A percentile compares a stretch with the other conserved stretches of the same genome.
Evolutionary conservation across 2,329 filamentous ascomycete species (phyloP).

Genomic region (Stemphylium beticola): DNA sequence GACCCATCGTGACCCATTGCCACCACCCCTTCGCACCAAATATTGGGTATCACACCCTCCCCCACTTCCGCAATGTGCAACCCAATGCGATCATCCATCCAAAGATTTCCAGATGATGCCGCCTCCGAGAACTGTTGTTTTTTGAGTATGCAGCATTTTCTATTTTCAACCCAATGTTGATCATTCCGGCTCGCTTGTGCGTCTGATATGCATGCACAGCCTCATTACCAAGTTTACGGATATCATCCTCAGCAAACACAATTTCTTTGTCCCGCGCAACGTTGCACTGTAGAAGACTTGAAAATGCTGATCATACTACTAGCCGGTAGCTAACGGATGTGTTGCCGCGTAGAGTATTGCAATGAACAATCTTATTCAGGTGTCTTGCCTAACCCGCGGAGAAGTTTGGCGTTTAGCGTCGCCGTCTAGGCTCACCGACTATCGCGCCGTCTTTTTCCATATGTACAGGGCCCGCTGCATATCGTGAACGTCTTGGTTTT

Average conservation of each 20-base stretch:
- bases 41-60: too few relatives aligned
- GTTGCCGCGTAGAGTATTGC: neutral
- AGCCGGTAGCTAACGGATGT: neutral
- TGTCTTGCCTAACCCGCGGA: neutral
- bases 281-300: neutral
- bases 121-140: neutral
- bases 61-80: too few relatives aligned
- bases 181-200: constrained; percentile 7
- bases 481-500: too few relatives aligned
- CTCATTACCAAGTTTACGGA: constrained; percentile 2
- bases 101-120: too few relatives aligned
- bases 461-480: neutral
- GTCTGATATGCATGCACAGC: constrained; percentile 12
- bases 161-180: constrained; percentile 6
- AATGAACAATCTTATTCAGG: neutral
- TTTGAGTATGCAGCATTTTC: constrained; percentile 5
- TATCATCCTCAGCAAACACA: neutral
- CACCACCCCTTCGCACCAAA: too few relatives aligned
- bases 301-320: too few relatives aligned
- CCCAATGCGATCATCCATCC: too few relatives aligned
- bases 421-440: neutral
- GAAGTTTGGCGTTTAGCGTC: neutral
- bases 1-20: too few relatives aligned
- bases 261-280: neutral
- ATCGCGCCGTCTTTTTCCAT: neutral